Evolutionary conservation across 2,329 filamentous ascomycete species (phyloP), one percentile per base, ranked within the genome.

Genomic region (Epichloe glyceriae): DNA sequence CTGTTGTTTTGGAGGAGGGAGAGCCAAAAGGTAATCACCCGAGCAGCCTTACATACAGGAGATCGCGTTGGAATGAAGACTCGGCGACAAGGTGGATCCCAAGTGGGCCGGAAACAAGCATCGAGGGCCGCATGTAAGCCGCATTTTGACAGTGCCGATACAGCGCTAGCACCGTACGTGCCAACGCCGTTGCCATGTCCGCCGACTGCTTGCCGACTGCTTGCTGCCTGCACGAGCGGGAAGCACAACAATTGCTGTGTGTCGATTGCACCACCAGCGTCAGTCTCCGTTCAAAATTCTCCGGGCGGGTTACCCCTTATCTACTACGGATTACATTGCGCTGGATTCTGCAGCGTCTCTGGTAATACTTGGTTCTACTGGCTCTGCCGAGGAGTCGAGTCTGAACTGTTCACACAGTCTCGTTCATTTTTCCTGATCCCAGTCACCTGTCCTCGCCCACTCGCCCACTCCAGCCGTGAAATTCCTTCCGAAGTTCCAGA

Each of bases 11-110:
- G 37, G 12, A 38, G 12, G 12, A 30, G 35, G 1, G 14, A 38
- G 37, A 38, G 37, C 5, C 14, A 38, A 15, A 38, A 38, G 8
- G 40, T 20, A 17, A 14, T 20, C 8, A 17, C 17, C 40, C 22
- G 26, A 44, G 42, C 22, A 26, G 43, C 15, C 43, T 19, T 17
- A n/a, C 15, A n/a, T n/a, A n/a, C n/a, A n/a, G n/a, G 46, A 41
- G 46, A 48, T 38, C n/a, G 46, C 14, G 46, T 14, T 48, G 46
- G 46, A 48, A 48, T 48, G 46, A 41, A 48, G 37, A n/a, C 46
- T 37, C 15, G 46, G 38, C 17, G 37, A 41, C 37, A 14, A 14
- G 8, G 46, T 37, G 20, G 37, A 19, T 26, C 22, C 43, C n/a
- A 34, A 33, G 37, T 37, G 20, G 17, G 17, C n/a, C 5, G 5